These are phyloP conservation scores for Hymenoscyphus fraxineus DNA, from an alignment of 2,329 filamentous ascomycete species.

Conservation along the genomic window DNA sequence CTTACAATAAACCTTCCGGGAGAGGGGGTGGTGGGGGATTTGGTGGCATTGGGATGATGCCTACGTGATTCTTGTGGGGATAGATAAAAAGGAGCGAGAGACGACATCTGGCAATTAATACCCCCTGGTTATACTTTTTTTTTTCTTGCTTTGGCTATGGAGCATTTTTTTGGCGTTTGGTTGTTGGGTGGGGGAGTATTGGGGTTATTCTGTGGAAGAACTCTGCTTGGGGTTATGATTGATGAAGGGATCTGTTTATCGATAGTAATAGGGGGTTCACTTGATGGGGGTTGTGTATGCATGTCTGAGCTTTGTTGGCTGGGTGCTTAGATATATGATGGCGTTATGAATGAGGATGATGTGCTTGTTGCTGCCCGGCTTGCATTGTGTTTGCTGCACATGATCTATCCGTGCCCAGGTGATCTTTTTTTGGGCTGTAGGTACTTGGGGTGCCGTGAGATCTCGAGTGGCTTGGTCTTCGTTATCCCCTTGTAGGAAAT, in stretches of 20 bases:
- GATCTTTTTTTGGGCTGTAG: too few relatives aligned
- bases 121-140: conserved; percentile 1
- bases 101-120: neutral
- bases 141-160: neutral
- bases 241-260: neutral
- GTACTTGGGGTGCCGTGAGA: too few relatives aligned
- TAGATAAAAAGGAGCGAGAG: neutral
- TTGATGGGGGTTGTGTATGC: neutral
- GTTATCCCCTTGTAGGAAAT: too few relatives aligned
- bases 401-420: too few relatives aligned
- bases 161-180: neutral
- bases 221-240: neutral
- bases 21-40: conserved; percentile 2
- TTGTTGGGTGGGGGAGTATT: conserved; percentile 21
- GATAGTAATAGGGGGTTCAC: neutral
- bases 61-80: conserved; percentile 11
- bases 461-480: too few relatives aligned
- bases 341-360: neutral
- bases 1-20: neutral
- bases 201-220: neutral
- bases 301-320: neutral
- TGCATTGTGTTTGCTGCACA: too few relatives aligned
- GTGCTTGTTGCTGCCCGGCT: neutral
- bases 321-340: neutral
- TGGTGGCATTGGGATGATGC: conserved; percentile 16